Conservation (phyloP, 1,139 yeast genomes). For the Blastobotrys capitulatus region DNA sequence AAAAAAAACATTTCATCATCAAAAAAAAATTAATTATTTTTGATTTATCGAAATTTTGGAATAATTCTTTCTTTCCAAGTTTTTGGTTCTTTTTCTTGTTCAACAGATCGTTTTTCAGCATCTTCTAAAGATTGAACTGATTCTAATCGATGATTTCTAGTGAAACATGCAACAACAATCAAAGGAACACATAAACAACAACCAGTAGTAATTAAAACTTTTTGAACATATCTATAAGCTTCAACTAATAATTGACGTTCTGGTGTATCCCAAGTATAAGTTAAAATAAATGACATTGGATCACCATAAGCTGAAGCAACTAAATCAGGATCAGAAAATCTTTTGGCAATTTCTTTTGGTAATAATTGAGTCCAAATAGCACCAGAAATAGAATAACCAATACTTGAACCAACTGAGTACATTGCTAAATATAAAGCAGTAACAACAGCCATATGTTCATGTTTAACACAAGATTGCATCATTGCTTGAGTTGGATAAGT, state of each 20-base stretch:
- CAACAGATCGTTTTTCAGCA: constrained; percentile 31
- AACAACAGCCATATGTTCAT: constrained; percentile 43
- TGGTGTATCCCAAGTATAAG: constrained; percentile 55
- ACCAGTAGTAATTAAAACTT: constrained; percentile 52
- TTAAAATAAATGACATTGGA: constrained; percentile 45
- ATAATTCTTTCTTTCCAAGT: neutral
- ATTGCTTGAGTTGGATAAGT: constrained; percentile 64
- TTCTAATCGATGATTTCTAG: constrained; percentile 50
- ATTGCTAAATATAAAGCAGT: constrained; percentile 42
- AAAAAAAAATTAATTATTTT: too few relatives aligned
- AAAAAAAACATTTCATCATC: neutral
- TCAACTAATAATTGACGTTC: constrained; percentile 51
- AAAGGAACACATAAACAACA: constrained; percentile 51
- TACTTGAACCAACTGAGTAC: constrained; percentile 41
- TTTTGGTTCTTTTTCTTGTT: neutral
- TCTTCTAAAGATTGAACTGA: constrained; percentile 33
- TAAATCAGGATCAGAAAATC: constrained; percentile 27
- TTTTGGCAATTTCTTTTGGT: constrained; percentile 31
- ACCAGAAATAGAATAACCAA: constrained; percentile 44
- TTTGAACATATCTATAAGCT: constrained; percentile 58
- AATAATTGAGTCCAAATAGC: constrained; percentile 45
- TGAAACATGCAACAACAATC: constrained; percentile 43
- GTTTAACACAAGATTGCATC: constrained; percentile 54
- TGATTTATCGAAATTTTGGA: neutral
- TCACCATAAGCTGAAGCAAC: constrained; percentile 48